phyloP scores from a whole-genome alignment of 1,139 yeast genomes.

The Meyerozyma smithsonii region DNA sequence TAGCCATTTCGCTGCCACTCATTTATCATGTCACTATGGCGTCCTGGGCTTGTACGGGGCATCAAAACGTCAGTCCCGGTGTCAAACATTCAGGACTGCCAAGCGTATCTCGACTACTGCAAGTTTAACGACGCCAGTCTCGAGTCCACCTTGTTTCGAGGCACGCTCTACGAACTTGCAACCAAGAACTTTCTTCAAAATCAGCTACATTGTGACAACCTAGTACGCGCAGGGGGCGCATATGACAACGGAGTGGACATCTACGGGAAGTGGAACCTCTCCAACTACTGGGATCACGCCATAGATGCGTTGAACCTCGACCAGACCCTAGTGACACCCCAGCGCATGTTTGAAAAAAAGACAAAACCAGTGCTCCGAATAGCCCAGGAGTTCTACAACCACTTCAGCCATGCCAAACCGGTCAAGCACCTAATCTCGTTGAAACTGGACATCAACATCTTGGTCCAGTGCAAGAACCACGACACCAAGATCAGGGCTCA shows the following conservation, averaged over 20 bases:
- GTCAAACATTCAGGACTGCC: slow-evolving; percentile 18
- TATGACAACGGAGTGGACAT: slow-evolving; percentile 74
- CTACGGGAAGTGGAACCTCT: slow-evolving; percentile 54
- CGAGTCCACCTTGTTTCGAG: slow-evolving; percentile 51
- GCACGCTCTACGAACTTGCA: slow-evolving; percentile 65
- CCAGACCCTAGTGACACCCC: background rate
- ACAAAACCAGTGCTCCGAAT: slow-evolving; percentile 7
- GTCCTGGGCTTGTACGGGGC: background rate
- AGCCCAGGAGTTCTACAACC: slow-evolving; percentile 3
- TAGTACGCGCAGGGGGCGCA: slow-evolving; percentile 54
- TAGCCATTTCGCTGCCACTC: background rate
- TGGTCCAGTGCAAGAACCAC: slow-evolving; percentile 59
- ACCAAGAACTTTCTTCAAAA: slow-evolving; percentile 43
- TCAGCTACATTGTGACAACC: slow-evolving; percentile 38
- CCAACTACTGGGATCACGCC: slow-evolving; percentile 17
- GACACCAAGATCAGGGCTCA: slow-evolving; percentile 45
- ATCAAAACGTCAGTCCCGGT: slow-evolving; percentile 3
- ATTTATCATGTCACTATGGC: background rate
- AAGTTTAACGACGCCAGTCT: slow-evolving; percentile 15
- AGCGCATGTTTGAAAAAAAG: slow-evolving; percentile 3
- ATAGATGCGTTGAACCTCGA: background rate
- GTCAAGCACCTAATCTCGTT: slow-evolving; percentile 15
- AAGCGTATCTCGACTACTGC: slow-evolving; percentile 29
- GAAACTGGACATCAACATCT: slow-evolving; percentile 24
- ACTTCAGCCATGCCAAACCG: background rate